These are phyloP conservation scores for Talaromyces trachyspermus DNA, from an alignment of 495 filamentous ascomycete genomes.

Conservation along the genomic window DNA sequence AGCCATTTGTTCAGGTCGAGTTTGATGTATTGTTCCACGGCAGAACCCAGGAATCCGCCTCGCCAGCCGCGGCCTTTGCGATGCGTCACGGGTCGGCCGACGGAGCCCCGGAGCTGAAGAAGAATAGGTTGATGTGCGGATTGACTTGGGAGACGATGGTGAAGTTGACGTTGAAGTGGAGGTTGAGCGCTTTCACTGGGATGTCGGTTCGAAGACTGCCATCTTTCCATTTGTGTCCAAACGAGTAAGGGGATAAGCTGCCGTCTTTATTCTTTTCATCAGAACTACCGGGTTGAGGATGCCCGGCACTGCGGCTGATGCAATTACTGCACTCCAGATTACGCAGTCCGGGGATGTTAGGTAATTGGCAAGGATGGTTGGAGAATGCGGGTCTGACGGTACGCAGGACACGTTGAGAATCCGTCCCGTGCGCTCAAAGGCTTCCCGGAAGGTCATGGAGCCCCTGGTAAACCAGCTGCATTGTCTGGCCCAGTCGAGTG, in stretches of 20 bases:
- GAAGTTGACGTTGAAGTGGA: constrained; percentile 97
- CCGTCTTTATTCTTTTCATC: constrained; percentile 86
- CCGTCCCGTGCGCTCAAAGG: constrained; percentile 87
- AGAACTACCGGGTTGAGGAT: constrained; percentile 94
- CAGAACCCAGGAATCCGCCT: constrained; percentile 87
- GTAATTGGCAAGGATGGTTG: constrained; percentile 87
- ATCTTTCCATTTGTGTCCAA: constrained; percentile 98
- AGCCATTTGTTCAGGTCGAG: constrained; percentile 95
- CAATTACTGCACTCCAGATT: constrained; percentile 94
- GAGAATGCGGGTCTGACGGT: constrained; percentile 92
- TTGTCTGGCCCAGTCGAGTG: constrained; percentile 79
- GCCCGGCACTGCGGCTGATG: constrained; percentile 91
- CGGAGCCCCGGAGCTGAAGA: constrained; percentile 91
- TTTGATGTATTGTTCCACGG: constrained; percentile 89
- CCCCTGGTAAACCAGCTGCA: constrained; percentile 85
- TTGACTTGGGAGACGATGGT: constrained; percentile 95
- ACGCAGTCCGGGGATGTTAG: constrained; percentile 92
- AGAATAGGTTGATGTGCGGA: constrained; percentile 95
- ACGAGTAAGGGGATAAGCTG: constrained; percentile 73
- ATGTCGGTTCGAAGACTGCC: constrained; percentile 91
- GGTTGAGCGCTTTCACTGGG: constrained; percentile 83
- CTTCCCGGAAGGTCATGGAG: constrained; percentile 87
- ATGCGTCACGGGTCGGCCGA: constrained; percentile 91
- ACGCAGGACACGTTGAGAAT: constrained; percentile 95
- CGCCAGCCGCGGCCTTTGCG: constrained; percentile 91